phyloP scores from a whole-genome alignment of 805 yeast species.

The Candida dajiaensis region DNA sequence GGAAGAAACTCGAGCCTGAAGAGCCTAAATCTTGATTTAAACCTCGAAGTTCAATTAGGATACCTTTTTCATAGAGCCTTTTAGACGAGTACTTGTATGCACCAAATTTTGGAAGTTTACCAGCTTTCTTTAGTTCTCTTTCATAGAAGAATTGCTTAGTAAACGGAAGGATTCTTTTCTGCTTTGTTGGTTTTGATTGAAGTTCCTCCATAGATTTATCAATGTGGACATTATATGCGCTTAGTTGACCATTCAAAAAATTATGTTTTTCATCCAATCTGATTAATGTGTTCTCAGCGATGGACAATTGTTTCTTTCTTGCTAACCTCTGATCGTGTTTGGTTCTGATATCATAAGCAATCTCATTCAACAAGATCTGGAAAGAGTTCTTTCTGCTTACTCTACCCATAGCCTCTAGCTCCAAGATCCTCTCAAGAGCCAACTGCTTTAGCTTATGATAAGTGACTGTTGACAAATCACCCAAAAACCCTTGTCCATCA shows the following conservation, averaged over 20 bases:
- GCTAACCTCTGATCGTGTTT: slow-evolving; percentile 46
- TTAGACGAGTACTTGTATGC: slow-evolving; percentile 72
- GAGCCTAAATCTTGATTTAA: slow-evolving; percentile 33
- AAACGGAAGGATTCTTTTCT: slow-evolving; percentile 41
- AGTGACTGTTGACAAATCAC: slow-evolving; percentile 41
- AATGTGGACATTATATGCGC: slow-evolving; percentile 40
- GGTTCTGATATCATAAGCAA: slow-evolving; percentile 71
- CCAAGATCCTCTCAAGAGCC: slow-evolving; percentile 69
- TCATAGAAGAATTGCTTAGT: slow-evolving; percentile 74
- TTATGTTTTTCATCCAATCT: slow-evolving; percentile 40
- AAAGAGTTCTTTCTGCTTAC: slow-evolving; percentile 64
- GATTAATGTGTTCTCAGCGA: slow-evolving; percentile 38
- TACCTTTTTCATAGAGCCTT: slow-evolving; percentile 66
- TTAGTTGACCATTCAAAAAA: slow-evolving; percentile 35
- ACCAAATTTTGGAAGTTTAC: slow-evolving; percentile 69
- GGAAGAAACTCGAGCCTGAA: slow-evolving; percentile 30
- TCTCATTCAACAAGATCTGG: slow-evolving; percentile 75
- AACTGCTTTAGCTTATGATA: slow-evolving; percentile 75
- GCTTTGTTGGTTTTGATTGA: slow-evolving; percentile 33
- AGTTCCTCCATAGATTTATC: slow-evolving; percentile 44
- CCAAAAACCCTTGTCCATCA: slow-evolving; percentile 39
- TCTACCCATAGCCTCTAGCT: slow-evolving; percentile 62
- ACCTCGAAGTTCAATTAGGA: slow-evolving; percentile 57
- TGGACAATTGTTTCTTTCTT: slow-evolving; percentile 39
- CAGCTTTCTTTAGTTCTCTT: slow-evolving; percentile 58